Conservation (phyloP, 257 asterid genomes). For the Gentiana straminea region DNA sequence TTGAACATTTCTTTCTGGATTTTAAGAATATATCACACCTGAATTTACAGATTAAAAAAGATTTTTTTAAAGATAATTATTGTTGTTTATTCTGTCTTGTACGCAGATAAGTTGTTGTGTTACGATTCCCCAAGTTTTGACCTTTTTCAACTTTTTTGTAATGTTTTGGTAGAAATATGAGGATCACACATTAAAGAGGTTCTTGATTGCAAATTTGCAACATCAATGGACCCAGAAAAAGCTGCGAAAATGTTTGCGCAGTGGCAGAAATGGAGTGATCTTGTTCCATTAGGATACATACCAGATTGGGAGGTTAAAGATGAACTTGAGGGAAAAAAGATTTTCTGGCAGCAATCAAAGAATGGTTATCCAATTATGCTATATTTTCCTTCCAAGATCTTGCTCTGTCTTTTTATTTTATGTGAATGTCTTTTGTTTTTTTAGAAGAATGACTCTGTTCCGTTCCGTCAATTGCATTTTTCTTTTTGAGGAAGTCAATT, state of each 20-base stretch:
- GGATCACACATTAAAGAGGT: slow-evolving; percentile 53
- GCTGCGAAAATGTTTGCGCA: slow-evolving; percentile 80
- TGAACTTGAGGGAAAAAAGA: slow-evolving; percentile 42
- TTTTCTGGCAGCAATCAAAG: slow-evolving; percentile 40
- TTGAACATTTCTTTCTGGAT: not conserved
- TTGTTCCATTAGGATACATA: slow-evolving; percentile 51
- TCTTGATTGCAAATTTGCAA: slow-evolving; percentile 57
- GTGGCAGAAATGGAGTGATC: slow-evolving; percentile 72
- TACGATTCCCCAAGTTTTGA: not conserved
- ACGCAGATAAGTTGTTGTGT: too few relatives aligned
- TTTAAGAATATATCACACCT: too few relatives aligned
- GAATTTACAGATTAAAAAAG: too few relatives aligned
- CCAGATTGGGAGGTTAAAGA: slow-evolving; percentile 48
- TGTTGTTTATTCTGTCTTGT: too few relatives aligned
- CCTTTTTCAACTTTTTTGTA: not conserved
- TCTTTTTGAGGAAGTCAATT: too few relatives aligned
- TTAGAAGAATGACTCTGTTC: too few relatives aligned
- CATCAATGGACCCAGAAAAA: slow-evolving; percentile 61
- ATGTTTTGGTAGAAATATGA: slow-evolving; percentile 31
- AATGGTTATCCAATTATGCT: slow-evolving; percentile 45
- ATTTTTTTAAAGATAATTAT: too few relatives aligned
- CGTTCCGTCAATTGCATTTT: too few relatives aligned
- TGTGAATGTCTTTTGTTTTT: too few relatives aligned
- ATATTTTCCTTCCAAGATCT: slow-evolving; percentile 41
- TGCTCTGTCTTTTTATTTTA: too few relatives aligned